phyloP scores from a whole-genome alignment of 495 filamentous ascomycete genomes.

The Beverwykella pulmonaria region DNA sequence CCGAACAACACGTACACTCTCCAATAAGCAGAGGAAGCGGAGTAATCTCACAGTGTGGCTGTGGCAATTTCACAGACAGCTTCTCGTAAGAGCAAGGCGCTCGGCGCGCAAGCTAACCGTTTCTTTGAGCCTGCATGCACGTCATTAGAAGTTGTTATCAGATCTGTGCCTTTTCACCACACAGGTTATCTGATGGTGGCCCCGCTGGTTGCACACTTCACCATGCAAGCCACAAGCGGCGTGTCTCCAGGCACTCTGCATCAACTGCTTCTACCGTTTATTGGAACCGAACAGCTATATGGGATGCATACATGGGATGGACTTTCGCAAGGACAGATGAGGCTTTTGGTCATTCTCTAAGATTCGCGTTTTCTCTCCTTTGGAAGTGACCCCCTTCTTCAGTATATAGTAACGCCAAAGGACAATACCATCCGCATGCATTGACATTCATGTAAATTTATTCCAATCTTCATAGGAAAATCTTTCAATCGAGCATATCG shows the following conservation, averaged over 20 bases:
- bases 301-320: not conserved
- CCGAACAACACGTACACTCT: not conserved
- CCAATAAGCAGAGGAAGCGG: not conserved
- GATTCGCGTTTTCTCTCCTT: too few relatives aligned
- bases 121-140: constrained; percentile 15
- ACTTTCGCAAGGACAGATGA: too few relatives aligned
- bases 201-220: not conserved
- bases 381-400: too few relatives aligned
- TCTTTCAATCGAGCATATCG: too few relatives aligned
- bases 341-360: too few relatives aligned
- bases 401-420: too few relatives aligned
- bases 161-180: constrained; percentile 11
- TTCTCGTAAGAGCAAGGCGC: not conserved
- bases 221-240: not conserved
- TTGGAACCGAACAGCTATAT: not conserved
- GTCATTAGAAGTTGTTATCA: constrained; percentile 27
- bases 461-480: too few relatives aligned
- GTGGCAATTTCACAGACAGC: not conserved
- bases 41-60: not conserved
- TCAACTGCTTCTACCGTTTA: not conserved
- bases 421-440: too few relatives aligned
- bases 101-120: not conserved
- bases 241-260: not conserved
- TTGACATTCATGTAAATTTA: too few relatives aligned
- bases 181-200: not conserved